Conservation (phyloP, 306 rosid species). For the Albizia julibrissin region DNA sequence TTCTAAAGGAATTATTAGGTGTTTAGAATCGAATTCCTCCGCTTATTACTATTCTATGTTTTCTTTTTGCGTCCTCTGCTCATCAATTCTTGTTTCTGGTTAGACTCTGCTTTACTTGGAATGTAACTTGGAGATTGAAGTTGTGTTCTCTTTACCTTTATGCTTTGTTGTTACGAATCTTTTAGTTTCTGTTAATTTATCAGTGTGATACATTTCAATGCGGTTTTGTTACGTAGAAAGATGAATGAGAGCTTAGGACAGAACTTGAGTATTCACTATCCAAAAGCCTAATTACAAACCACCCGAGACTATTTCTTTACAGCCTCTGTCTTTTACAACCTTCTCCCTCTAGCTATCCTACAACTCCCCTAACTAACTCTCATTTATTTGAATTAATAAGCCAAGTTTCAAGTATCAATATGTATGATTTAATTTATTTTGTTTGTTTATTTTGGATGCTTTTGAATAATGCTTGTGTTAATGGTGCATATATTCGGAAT, state of each 20-base stretch:
- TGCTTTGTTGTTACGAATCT: neutral
- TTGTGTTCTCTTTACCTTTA: neutral
- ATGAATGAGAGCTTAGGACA: neutral
- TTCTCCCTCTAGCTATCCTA: neutral
- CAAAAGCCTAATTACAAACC: neutral
- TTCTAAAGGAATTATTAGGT: neutral
- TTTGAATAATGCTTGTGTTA: constrained; percentile 15
- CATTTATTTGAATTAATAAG: neutral
- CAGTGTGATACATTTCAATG: neutral
- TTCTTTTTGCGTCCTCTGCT: neutral
- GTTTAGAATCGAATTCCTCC: neutral
- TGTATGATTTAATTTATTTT: neutral
- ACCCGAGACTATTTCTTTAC: neutral
- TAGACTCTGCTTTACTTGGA: neutral
- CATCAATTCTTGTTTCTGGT: neutral
- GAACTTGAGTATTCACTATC: neutral
- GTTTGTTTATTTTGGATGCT: neutral
- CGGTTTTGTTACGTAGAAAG: neutral
- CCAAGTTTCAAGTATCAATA: neutral
- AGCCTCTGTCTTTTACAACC: neutral
- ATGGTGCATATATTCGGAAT: constrained; percentile 83
- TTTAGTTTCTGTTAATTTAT: constrained; percentile 16
- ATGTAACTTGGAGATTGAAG: neutral
- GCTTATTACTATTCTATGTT: neutral
- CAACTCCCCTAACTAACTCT: neutral